Evolutionary conservation across 495 filamentous ascomycete species (phyloP), one percentile per base, ranked within the genome.

Genomic region (Podospora bellae-mahoneyi): DNA sequence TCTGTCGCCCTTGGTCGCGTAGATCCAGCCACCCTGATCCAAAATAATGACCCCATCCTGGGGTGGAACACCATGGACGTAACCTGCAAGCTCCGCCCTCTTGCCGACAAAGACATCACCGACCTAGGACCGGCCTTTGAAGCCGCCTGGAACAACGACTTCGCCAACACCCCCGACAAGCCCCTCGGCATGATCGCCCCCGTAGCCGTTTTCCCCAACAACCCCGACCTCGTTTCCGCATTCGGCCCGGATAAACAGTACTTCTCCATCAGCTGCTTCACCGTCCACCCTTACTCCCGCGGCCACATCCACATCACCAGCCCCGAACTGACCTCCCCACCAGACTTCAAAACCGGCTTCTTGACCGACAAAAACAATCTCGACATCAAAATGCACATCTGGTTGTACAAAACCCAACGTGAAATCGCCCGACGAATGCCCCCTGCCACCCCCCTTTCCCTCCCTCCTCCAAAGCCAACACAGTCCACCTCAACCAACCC

Each of bases 271-370:
- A 75, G 66, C 20, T 66, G 69, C 13, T 87, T 77, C 69, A 81
- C 81, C 4, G 73, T 76, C 26, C 86, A 88, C 70, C 85, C 87
- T 9, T 82, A 81, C 64, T 86, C 85, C 5, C 85, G 86, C 1
- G 86, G 87, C 3, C 76, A 79, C 63, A 74, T 88, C 28, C 86
- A 88, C 71, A 85, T 89, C 70, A 85, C 79, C 13, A 73, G 76
- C 2, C 74, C 81, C 15, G 70, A 75, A 5, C 66, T 77, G 16
- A 39, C 69, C 44, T 75, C 75, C 18, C 73, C 76, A 1, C 68
- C 77, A 10, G 75, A 81, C 61, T 84, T 86, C 66, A 70, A 79
- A 34, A 62, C 76, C 0, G 79, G 79, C 19, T 85, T 83, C 71
- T 78, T 87, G 20, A 78, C 74, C 20, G 81, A 83, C 57, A 71